These are phyloP conservation scores for Microdochium nivale DNA, from an alignment of 2,329 filamentous ascomycete species.

Conservation along the genomic window DNA sequence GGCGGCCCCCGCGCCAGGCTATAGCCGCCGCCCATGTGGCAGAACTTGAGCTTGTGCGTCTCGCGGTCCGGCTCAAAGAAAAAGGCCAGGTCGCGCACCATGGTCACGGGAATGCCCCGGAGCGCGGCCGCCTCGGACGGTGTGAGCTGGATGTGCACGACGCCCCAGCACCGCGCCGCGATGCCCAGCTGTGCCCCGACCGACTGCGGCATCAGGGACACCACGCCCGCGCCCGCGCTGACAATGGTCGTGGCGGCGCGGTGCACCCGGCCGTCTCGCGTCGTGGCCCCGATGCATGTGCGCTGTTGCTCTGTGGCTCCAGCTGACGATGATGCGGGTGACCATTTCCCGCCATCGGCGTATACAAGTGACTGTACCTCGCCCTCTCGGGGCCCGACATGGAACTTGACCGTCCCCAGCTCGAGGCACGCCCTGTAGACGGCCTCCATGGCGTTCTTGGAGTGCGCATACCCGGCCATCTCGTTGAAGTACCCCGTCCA, in stretches of 20 bases:
- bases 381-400: conserved; percentile 19
- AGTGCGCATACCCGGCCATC: conserved; percentile 48
- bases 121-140: conserved; percentile 43
- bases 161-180: conserved; percentile 40
- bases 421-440: conserved; percentile 32
- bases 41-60: conserved; percentile 51
- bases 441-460: conserved; percentile 38
- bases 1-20: conserved; percentile 30
- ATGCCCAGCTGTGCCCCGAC: conserved; percentile 42
- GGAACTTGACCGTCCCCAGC: conserved; percentile 19
- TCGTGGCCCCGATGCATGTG: conserved; percentile 16
- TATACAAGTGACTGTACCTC: background rate
- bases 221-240: conserved; percentile 40
- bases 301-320: background rate
- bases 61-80: conserved; percentile 56
- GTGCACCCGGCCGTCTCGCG: conserved; percentile 14
- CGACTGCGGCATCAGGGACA: conserved; percentile 34
- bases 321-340: background rate
- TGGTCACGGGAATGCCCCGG: conserved; percentile 50
- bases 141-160: conserved; percentile 50
- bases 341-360: background rate
- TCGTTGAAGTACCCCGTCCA: conserved; percentile 53
- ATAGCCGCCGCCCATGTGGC: conserved; percentile 49
- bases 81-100: conserved; percentile 54
- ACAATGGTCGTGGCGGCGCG: conserved; percentile 35